Evolutionary conservation across 208 protist genomes (phyloP).

Genomic region (Trypanosoma theileri): DNA sequence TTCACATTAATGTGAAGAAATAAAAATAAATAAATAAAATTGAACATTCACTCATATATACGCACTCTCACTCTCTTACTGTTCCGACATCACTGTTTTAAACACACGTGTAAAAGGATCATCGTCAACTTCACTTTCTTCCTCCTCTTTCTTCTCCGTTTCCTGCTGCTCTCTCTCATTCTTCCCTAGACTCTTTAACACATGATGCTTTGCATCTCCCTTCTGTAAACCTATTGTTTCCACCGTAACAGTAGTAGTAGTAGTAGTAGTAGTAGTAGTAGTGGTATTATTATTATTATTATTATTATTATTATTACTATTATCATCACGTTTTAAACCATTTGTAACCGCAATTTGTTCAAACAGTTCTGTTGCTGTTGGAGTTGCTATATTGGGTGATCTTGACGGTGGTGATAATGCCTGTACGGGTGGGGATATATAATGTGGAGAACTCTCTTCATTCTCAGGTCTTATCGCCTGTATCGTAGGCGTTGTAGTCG

Average conservation of each 20-base stretch:
- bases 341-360: conserved; percentile 9
- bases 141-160: background rate
- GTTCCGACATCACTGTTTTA: conserved; percentile 23
- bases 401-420: background rate
- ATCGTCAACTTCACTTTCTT: conserved; percentile 1
- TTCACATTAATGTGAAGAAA: no score
- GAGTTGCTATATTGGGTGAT: background rate
- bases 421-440: background rate
- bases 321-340: background rate
- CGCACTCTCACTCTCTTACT: background rate
- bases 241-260: background rate
- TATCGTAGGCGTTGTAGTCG: background rate
- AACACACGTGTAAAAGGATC: conserved; percentile 27
- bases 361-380: background rate
- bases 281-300: no score
- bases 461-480: no score
- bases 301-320: no score
- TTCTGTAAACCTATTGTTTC: background rate
- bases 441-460: no score
- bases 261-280: background rate
- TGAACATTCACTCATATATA: background rate
- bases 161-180: background rate
- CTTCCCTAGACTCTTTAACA: background rate
- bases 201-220: background rate
- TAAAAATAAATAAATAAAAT: no score